Evolutionary conservation across 2,329 filamentous ascomycete species (phyloP), one percentile per base, ranked within the genome.

Genomic region (Macrophomina pseudophaseolina): DNA sequence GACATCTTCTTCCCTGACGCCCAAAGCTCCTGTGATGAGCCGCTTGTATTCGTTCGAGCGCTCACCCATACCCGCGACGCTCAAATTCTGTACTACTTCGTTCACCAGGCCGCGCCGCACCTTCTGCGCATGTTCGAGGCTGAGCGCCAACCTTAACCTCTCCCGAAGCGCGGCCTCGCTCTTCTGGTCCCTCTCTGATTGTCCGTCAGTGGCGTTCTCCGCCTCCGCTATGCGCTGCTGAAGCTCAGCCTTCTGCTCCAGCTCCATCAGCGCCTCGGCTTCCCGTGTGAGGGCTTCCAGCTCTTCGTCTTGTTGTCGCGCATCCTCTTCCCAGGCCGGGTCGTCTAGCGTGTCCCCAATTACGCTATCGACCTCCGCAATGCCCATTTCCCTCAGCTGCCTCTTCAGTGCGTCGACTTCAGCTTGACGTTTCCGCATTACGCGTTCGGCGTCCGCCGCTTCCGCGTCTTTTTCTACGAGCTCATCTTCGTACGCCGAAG

Each of bases 21-120:
- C 89, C 33, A 93, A 81, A 67, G 91, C 92, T 68, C 86, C 86
- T 67, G 86, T 87, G 38, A 93, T 86, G 35, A 93, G 82, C 65
- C 85, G 85, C 68, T 90, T 85, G 76, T 94, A 94, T 75, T 89
- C 88, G 71, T 89, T 89, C 70, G 91, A 91, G 74, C 89, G 88
- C 76, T 92, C 90, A 42, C 89, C 88, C 44, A 90, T 88, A 49
- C 91, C 91, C 11, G 91, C 88, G 69, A 88, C 85, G 52, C 86
- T 87, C 53, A 92, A 81, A 12, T 89, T 89, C 60, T 88, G 84
- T 48, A 91, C 87, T 69, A 93, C 92, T 68, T 91, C 88, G 14
- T 80, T 77, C 71, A 93, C 90, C 3, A 89, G 84, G 49, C 83
- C 80, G 58, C 85, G 83, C 72, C 91, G 87, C 72, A 90, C 87